Evolutionary conservation across 768 basidiomycete species (phyloP).

Genomic region (Tricholoma sp.): DNA sequence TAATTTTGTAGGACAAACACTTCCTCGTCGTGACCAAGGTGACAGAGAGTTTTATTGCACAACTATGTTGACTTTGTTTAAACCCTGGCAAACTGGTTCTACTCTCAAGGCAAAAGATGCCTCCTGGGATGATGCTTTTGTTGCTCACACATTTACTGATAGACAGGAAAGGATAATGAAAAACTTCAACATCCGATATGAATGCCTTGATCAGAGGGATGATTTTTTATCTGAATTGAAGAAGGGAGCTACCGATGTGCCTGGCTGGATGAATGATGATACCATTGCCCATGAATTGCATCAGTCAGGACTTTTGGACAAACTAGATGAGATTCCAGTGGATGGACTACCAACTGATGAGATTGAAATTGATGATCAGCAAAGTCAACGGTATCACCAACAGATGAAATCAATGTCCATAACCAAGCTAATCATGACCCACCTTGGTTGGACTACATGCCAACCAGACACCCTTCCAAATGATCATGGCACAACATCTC

Average conservation of each 20-base stretch:
- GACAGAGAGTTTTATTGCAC: conserved; percentile 26
- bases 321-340: not conserved
- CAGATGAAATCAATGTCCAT: not conserved
- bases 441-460: not conserved
- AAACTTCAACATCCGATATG: too few species aligned
- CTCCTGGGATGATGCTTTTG: conserved; percentile 21
- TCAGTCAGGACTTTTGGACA: not conserved
- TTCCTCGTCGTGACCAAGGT: conserved; percentile 24
- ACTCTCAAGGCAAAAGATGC: conserved; percentile 15
- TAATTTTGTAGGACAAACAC: conserved; percentile 23
- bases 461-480: not conserved
- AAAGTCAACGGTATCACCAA: not conserved
- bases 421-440: not conserved
- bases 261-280: not conserved
- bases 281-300: not conserved
- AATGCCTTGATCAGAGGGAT: too few species aligned
- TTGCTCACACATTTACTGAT: conserved; percentile 11
- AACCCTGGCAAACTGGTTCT: conserved; percentile 19
- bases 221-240: conserved; percentile 16
- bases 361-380: not conserved
- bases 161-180: too few species aligned
- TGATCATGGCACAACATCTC: too few species aligned
- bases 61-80: conserved; percentile 14
- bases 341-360: not conserved
- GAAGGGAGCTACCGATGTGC: conserved; percentile 1